Evolutionary conservation across 202 grass and related monocot genomes (phyloP), one percentile per base, ranked within the genome.

Genomic region (Dendrocalamus latiflorus): DNA sequence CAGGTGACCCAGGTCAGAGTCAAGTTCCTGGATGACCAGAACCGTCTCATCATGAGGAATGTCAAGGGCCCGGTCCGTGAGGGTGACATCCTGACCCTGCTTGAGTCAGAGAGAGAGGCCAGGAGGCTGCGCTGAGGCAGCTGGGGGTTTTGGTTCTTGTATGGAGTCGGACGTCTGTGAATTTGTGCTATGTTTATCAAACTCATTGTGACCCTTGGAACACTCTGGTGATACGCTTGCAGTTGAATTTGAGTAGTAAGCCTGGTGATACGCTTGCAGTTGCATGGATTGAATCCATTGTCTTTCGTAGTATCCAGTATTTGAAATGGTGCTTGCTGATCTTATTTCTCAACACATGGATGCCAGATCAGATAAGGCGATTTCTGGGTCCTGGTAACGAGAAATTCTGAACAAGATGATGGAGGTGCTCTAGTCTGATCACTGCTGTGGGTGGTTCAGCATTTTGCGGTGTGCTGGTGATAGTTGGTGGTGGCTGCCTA

Each of bases 31-130:
- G 94, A 97, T 81, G 94, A 97, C 68, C 91, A 93, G 84, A 97
- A 97, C 89, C 84, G 93, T 84, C 88, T 97, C 74, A 97, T 97
- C 93, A 97, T 93, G 93, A 86, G 91, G 81, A 97, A 97, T 64
- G 89, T 97, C 50, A 97, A 97, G 81, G 89, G 93, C 8, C 91
- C 91, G 0, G 84, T 97, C n/a, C n/a, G n/a, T n/a, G n/a, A n/a
- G n/a, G n/a, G n/a, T n/a, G n/a, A n/a, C n/a, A n/a, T n/a, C n/a
- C n/a, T n/a, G n/a, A n/a, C n/a, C n/a, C n/a, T n/a, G n/a, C n/a
- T n/a, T n/a, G n/a, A n/a, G n/a, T n/a, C 12, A 0, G 93, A 97
- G 85, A 93, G 93, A 28, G 93, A 97, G 79, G 94, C 91, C 62
- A 97, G 91, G 84, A 93, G 91, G 83, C 89, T 93, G 17, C 89